These are phyloP conservation scores for Anisodus acutangulus DNA, from an alignment of 257 asterid genomes.

Conservation along the genomic window DNA sequence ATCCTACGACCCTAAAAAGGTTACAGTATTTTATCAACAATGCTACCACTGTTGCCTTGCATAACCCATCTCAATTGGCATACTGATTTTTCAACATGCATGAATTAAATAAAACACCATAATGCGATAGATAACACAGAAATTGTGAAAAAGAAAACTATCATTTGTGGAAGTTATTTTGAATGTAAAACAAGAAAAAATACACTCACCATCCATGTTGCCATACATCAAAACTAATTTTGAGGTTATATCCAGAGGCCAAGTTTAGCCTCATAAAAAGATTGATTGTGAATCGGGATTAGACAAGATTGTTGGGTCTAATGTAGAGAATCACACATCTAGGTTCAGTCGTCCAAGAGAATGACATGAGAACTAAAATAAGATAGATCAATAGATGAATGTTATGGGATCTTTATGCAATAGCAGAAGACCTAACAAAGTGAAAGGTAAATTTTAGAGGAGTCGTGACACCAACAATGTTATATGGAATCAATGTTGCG, in stretches of 20 bases:
- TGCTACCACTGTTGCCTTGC: neutral
- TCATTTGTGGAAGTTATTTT: neutral
- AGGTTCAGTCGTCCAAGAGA: slow-evolving; percentile 18
- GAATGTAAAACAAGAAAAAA: neutral
- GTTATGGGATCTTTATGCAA: neutral
- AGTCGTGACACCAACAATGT: neutral
- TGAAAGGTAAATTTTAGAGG: neutral
- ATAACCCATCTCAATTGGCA: neutral
- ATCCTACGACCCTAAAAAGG: neutral
- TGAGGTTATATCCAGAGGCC: neutral
- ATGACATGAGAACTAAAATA: neutral
- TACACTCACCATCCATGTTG: neutral
- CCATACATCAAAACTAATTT: neutral
- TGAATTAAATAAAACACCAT: neutral
- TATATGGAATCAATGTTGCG: neutral
- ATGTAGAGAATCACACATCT: neutral
- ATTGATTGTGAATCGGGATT: neutral
- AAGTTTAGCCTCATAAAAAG: neutral
- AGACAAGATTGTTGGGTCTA: neutral
- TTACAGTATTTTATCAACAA: neutral
- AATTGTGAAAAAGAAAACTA: neutral
- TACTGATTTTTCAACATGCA: neutral
- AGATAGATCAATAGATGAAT: neutral
- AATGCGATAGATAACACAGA: neutral
- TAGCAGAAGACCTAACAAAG: slow-evolving; percentile 12